phyloP scores from a whole-genome alignment of 176 grass and related monocot genomes.

The Miscanthus lutarioriparius region DNA sequence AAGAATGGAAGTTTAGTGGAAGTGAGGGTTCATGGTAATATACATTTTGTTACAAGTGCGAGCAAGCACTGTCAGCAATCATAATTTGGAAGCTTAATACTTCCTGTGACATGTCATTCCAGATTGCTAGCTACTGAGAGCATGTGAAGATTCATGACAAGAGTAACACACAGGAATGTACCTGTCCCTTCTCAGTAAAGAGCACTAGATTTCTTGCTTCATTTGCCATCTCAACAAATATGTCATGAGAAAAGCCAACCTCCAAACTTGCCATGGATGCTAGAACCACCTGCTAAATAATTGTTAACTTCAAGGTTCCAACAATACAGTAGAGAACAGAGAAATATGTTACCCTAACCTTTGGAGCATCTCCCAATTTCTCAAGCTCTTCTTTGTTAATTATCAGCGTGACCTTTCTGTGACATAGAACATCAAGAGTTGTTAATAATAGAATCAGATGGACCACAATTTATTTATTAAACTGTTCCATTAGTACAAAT shows the following conservation, averaged over 20 bases:
- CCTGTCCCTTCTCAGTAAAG: conserved; percentile 96
- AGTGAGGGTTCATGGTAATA: conserved; percentile 19
- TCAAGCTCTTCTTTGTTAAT: conserved; percentile 91
- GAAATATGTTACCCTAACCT: conserved; percentile 63
- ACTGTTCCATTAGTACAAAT: conserved; percentile 1
- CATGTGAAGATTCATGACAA: conserved; percentile 15
- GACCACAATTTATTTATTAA: conserved; percentile 8
- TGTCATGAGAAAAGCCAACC: conserved; percentile 97
- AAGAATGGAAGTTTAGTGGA: background rate
- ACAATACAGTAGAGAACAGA: conserved; percentile 20
- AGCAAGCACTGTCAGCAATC: background rate
- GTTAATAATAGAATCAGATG: conserved; percentile 29
- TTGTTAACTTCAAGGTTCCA: conserved; percentile 40
- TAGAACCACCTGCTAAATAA: conserved; percentile 79
- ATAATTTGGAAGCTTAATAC: conserved; percentile 15
- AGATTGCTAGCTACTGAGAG: conserved; percentile 11
- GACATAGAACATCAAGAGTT: conserved; percentile 29
- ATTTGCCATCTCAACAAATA: conserved; percentile 95
- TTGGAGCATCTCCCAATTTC: conserved; percentile 73
- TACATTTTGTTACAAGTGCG: background rate
- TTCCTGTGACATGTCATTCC: conserved; percentile 4
- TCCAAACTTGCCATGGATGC: conserved; percentile 95
- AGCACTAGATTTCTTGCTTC: conserved; percentile 89
- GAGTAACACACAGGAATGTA: conserved; percentile 33
- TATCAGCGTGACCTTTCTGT: conserved; percentile 72